These are phyloP conservation scores for Chaetomium sp. DNA, from an alignment of 2,329 filamentous ascomycete genomes.

Conservation along the genomic window DNA sequence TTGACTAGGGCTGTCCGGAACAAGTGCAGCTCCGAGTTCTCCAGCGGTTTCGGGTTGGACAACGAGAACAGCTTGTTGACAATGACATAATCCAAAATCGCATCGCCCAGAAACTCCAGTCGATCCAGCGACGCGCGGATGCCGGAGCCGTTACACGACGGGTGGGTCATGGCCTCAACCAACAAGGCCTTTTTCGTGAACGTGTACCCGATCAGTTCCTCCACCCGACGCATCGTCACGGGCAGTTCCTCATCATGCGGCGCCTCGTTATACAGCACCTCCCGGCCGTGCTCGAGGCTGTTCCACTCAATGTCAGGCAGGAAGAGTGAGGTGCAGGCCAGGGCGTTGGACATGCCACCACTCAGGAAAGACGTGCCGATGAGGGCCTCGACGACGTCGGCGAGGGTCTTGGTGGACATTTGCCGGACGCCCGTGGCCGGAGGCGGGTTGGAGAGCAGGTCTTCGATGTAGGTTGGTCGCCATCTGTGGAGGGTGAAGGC, in stretches of 20 bases:
- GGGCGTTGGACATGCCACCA: conserved; percentile 58
- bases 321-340: conserved; percentile 60
- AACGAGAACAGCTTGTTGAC: conserved; percentile 52
- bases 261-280: conserved; percentile 38
- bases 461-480: conserved; percentile 54
- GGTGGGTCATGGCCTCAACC: conserved; percentile 74
- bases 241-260: conserved; percentile 32
- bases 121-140: conserved; percentile 55
- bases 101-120: conserved; percentile 83
- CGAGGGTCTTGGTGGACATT: conserved; percentile 71
- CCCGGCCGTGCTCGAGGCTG: conserved; percentile 35
- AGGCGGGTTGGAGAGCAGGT: conserved; percentile 24
- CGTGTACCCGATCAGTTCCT: conserved; percentile 61
- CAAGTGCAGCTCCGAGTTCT: conserved; percentile 61
- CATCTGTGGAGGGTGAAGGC: conserved; percentile 66
- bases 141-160: conserved; percentile 46
- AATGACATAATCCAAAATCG: conserved; percentile 73
- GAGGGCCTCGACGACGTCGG: conserved; percentile 80
- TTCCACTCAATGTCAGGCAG: conserved; percentile 54
- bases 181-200: conserved; percentile 66
- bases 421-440: conserved; percentile 27
- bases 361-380: conserved; percentile 69
- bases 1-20: conserved; percentile 74
- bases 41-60: conserved; percentile 29
- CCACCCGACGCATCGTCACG: conserved; percentile 43